Base-by-base conservation (phyloP, 2,329 filamentous ascomycete genomes). In the Alternaria incomplexa region DNA sequence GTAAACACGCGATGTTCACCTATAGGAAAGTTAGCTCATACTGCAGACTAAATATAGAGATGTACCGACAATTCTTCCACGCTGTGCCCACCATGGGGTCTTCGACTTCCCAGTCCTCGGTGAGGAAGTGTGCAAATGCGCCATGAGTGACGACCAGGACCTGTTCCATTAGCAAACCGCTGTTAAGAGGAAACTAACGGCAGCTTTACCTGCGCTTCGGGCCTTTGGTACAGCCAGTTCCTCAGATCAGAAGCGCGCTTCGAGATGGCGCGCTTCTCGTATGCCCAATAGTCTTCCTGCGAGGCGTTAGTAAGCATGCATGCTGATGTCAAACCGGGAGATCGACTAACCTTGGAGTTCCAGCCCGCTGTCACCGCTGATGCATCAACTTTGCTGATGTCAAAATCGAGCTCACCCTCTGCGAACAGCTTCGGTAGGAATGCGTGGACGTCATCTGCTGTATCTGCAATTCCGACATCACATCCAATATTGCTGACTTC, bases 111-210 rank as follows among this genome's bases (percentile, higher is more conserved):
- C 90, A 96, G 73, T 97, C 93, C 69, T 93, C 88, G 0, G 92
- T 96, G 66, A 97, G 82, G 73, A 93, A 96, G 78, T 97, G 93
- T 72, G 97, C 77, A 70, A 94, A 91, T 1, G 91, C 92, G 2
- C 93, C 93, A 73, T 97, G 93, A 4, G 92, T 91, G 8, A 96
- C 92, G 2, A 93, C 85, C 0, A 90, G 88, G 26, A 97, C 87
- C 70, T 95, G 87, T 73, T 10, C 67, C 73, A 70, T 81, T 81
- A 65, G 64, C 30, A 36, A 17, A 17, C 32, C 22, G 11, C 22
- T 9, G 2, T 8, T 10, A n/a, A 44, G 17, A 20, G 44, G 12
- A 55, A 17, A 12, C 17, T 30, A 28, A 13, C 23, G 25, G 32
- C 65, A 40, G 15, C 36, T 40, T 17, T 61, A 75, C 74, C 62